phyloP scores from a whole-genome alignment of 768 basidiomycete species.

The Crucibulum laeve region DNA sequence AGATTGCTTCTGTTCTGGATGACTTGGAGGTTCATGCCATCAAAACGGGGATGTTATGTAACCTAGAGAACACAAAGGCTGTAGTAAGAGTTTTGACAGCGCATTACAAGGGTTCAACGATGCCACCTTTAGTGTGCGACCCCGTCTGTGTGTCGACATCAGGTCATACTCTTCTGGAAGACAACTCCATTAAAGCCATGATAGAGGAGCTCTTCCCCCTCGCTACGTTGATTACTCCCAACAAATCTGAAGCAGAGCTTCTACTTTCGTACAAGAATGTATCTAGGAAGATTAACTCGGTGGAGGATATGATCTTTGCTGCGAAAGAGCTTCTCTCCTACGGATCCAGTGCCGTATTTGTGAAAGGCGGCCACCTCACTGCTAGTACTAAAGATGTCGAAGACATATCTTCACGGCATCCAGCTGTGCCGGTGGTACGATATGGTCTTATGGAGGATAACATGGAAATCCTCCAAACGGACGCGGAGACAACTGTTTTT shows the following conservation, averaged over 20 bases:
- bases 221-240: slow-evolving; percentile 76
- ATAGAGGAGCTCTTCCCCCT: slow-evolving; percentile 66
- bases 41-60: slow-evolving; percentile 89
- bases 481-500: slow-evolving; percentile 9
- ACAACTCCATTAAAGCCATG: slow-evolving; percentile 59
- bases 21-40: slow-evolving; percentile 72
- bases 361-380: slow-evolving; percentile 83
- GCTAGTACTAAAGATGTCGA: slow-evolving; percentile 42
- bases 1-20: slow-evolving; percentile 68
- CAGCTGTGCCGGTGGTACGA: slow-evolving; percentile 33
- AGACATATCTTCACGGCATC: slow-evolving; percentile 18
- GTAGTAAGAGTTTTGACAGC: slow-evolving; percentile 47
- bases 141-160: slow-evolving; percentile 92
- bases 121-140: slow-evolving; percentile 71
- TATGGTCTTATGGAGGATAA: slow-evolving; percentile 48
- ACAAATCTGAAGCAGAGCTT: slow-evolving; percentile 74
- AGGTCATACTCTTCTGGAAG: slow-evolving; percentile 71
- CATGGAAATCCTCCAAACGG: slow-evolving; percentile 54
- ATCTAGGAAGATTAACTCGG: slow-evolving; percentile 27
- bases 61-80: slow-evolving; percentile 44
- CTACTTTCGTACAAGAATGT: slow-evolving; percentile 41
- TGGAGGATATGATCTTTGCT: slow-evolving; percentile 60
- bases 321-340: slow-evolving; percentile 42
- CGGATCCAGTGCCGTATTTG: slow-evolving; percentile 55
- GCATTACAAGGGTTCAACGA: slow-evolving; percentile 19